Evolutionary conservation across 1,284 basidiomycete species (phyloP), one percentile per base, ranked within the genome.

Genomic region (Cryptococcus sp.): DNA sequence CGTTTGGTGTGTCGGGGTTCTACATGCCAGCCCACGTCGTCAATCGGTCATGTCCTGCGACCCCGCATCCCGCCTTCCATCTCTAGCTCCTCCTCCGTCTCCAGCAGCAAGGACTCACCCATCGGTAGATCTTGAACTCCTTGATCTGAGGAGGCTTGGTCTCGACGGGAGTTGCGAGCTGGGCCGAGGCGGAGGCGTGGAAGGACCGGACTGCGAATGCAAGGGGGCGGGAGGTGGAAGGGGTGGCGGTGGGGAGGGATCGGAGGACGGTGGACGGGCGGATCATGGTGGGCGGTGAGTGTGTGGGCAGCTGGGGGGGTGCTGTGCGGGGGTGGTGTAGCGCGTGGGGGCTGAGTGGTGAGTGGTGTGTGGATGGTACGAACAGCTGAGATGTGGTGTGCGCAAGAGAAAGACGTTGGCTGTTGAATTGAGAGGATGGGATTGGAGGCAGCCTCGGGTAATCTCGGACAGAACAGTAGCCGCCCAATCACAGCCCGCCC

Each of bases 41-140:
- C 45, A 39, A 38, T 35, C 36, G 28, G n/a, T n/a, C 36, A n/a
- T 46, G n/a, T 43, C 28, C 42, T 33, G 12, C 23, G 20, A 4
- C 40, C 4, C 11, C 21, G 21, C 47, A 48, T 33, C 35, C 18
- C 8, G 20, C 15, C 15, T 6, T 11, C 37, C 40, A n/a, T 15
- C 36, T 36, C 24, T 23, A 13, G 13, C 36, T 12, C 46, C 33
- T 20, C 18, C 48, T 37, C 5, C 15, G 13, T 8, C 1, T 16
- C 11, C 44, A 37, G 20, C 48, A 21, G 9, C 20, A 11, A 13
- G n/a, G 6, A 80, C 84, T 54, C 56, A 91, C 89, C 91, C 92
- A 96, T 76, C 92, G 88, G 80, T 97, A 97, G 67, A 96, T 92
- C 83, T 93, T 90, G 82, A 97, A 95, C 78, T 89, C 87, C 81